Evolutionary conservation across 371 early-diverging fungal genomes (phyloP).

Genomic region (Mucor saturninus): DNA sequence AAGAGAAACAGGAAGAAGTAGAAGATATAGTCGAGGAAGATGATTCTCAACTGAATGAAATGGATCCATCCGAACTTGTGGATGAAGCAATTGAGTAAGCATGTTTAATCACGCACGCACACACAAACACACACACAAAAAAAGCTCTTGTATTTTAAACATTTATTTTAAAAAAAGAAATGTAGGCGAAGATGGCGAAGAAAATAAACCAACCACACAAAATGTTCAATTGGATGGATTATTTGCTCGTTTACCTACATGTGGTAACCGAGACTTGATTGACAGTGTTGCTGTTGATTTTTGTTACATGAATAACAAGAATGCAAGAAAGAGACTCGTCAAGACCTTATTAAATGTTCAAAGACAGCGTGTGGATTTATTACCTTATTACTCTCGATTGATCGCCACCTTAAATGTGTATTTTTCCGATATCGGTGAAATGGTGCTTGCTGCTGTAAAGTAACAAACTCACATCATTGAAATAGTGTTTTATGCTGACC

Average conservation of each 20-base stretch:
- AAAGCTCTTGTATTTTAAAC: too few relatives aligned
- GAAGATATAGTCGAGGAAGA: conserved; percentile 30
- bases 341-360: conserved; percentile 81
- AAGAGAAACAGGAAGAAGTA: not conserved
- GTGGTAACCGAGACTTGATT: conserved; percentile 83
- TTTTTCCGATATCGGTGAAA: conserved; percentile 83
- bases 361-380: conserved; percentile 79
- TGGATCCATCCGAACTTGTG: conserved; percentile 29
- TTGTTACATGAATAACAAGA: conserved; percentile 87
- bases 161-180: conserved; percentile 2
- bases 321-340: conserved; percentile 76
- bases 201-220: conserved; percentile 49
- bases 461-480: too few relatives aligned
- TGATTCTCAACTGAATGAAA: conserved; percentile 24
- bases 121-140: too few relatives aligned
- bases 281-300: conserved; percentile 94
- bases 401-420: conserved; percentile 87
- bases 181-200: conserved; percentile 28
- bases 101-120: too few relatives aligned
- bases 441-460: conserved; percentile 61
- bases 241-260: conserved; percentile 75
- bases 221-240: conserved; percentile 70
- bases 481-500: not conserved
- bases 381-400: conserved; percentile 91
- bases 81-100: conserved; percentile 38